Conservation (phyloP, 768 basidiomycete genomes). For the Grammothele lineata region DNA sequence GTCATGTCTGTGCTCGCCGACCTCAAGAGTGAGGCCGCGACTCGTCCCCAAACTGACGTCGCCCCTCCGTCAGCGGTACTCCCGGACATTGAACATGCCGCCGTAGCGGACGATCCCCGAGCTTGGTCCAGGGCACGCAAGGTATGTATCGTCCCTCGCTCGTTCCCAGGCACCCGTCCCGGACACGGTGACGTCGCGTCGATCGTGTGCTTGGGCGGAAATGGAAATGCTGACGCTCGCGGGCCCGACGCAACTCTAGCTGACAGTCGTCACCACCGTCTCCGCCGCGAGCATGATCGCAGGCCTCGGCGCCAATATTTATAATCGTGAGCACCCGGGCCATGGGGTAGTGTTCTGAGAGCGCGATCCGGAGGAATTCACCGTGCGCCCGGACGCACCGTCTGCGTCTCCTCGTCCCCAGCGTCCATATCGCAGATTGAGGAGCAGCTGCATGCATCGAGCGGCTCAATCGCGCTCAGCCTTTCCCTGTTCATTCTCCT, state of each 20-base stretch:
- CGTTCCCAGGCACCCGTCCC: background rate
- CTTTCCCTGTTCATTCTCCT: slow-evolving; percentile 68
- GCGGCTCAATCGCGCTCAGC: slow-evolving; percentile 59
- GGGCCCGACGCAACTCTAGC: background rate
- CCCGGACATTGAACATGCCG: slow-evolving; percentile 25
- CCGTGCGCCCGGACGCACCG: no score
- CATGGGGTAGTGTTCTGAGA: no score
- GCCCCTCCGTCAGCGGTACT: background rate
- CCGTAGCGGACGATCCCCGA: slow-evolving; percentile 24
- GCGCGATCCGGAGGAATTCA: no score
- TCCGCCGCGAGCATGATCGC: slow-evolving; percentile 55
- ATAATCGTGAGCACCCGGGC: slow-evolving; percentile 50
- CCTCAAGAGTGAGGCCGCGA: no score
- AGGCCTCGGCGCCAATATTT: slow-evolving; percentile 54
- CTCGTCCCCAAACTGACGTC: no score
- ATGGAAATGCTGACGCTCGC: no score
- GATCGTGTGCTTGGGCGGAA: no score
- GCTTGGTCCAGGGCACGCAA: slow-evolving; percentile 25
- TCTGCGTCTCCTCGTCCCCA: slow-evolving; percentile 20
- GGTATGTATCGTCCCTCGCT: background rate
- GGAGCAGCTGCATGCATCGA: slow-evolving; percentile 54
- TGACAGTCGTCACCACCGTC: slow-evolving; percentile 42
- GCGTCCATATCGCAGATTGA: slow-evolving; percentile 64
- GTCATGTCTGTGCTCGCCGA: no score
- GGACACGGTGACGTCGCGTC: no score